A percentile compares a stretch with the other conserved stretches of the same genome.
Evolutionary conservation across 2,329 filamentous ascomycete species (phyloP).

Genomic region (Neonectria hederae): DNA sequence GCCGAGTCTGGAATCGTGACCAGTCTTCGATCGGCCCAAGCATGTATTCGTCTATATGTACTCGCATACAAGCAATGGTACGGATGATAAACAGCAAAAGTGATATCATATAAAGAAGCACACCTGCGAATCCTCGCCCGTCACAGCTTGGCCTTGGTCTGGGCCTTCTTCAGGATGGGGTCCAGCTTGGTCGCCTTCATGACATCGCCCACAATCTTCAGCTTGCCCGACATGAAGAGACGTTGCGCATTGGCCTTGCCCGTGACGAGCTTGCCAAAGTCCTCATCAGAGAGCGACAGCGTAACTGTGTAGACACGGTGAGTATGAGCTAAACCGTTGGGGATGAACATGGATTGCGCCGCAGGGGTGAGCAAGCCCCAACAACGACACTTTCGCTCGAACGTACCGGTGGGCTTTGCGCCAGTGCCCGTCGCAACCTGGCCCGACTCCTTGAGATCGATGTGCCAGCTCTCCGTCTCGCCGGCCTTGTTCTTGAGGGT

Average conservation of each 20-base stretch:
- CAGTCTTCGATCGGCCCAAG: slow-evolving; percentile 21
- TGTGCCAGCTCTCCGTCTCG: slow-evolving; percentile 87
- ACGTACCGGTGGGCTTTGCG: slow-evolving; percentile 83
- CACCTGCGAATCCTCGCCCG: neutral
- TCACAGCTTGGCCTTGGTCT: slow-evolving; percentile 85
- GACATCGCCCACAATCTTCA: slow-evolving; percentile 97
- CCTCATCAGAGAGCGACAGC: slow-evolving; percentile 82
- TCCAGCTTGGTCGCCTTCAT: slow-evolving; percentile 99
- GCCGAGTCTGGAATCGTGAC: neutral
- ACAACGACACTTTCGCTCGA: neutral
- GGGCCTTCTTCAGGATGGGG: slow-evolving; percentile 88
- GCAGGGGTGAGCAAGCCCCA: neutral
- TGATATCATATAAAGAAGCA: slow-evolving; percentile 38
- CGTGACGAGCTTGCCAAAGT: slow-evolving; percentile 83
- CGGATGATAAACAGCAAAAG: slow-evolving; percentile 16
- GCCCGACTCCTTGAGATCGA: slow-evolving; percentile 93
- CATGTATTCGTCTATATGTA: slow-evolving; percentile 34
- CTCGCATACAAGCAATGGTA: slow-evolving; percentile 25
- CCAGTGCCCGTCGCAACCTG: slow-evolving; percentile 80
- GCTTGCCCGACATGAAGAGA: slow-evolving; percentile 97
- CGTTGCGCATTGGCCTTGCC: slow-evolving; percentile 95
- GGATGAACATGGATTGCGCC: neutral
- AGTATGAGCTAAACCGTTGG: slow-evolving; percentile 10
- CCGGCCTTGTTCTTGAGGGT: slow-evolving; percentile 87
- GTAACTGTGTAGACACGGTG: slow-evolving; percentile 72